Evolutionary conservation across 2,329 filamentous ascomycete genomes (phyloP), one percentile per base, ranked within the genome.

Genomic region (Aspergillus sp.): DNA sequence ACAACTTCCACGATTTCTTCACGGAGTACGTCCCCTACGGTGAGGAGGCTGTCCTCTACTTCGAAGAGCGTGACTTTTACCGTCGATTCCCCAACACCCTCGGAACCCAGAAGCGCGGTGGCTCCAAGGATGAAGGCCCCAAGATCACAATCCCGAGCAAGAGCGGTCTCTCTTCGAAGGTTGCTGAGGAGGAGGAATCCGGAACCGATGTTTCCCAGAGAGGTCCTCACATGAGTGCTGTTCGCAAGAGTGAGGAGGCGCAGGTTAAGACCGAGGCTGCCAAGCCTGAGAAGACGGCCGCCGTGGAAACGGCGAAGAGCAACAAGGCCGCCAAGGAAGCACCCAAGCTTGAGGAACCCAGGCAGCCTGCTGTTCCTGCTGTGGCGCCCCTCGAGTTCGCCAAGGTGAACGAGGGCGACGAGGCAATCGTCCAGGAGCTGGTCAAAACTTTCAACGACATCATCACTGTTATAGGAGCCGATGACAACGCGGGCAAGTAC

Each of bases 1-100:
- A 99, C 82, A 96, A 92, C 79, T 99, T 98, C 85, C 94, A 99
- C 79, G 95, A 99, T 78, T 95, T 97, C 82, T 99, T 99, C 80
- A 98, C 93, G 70, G 93, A 97, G 79, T 99, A 94, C 76, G 80
- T 99, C 18, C 95, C 95, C 22, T 96, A 90, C 67, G 95, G 93
- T 70, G 95, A 99, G 79, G 91, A 96, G 74, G 90, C 90, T 18
- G 94, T 99, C 50, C 86, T 96, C 26, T 98, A 96, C 80, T 88
- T 99, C 55, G 95, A 99, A 78, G 95, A 99, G 80, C 86, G 90
- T 67, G 92, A 97, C 71, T 97, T 96, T 81, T 87, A 90, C 73
- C 92, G 90, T 78, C 88, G 91, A 59, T 97, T 96, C 81, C 87
- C 86, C 9, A 79, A 79, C 64, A 81, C 83, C 46, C 73, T 77